Evolutionary conservation across 2,329 filamentous ascomycete species (phyloP), one percentile per base, ranked within the genome.

Genomic region (Aspergillus piperis): DNA sequence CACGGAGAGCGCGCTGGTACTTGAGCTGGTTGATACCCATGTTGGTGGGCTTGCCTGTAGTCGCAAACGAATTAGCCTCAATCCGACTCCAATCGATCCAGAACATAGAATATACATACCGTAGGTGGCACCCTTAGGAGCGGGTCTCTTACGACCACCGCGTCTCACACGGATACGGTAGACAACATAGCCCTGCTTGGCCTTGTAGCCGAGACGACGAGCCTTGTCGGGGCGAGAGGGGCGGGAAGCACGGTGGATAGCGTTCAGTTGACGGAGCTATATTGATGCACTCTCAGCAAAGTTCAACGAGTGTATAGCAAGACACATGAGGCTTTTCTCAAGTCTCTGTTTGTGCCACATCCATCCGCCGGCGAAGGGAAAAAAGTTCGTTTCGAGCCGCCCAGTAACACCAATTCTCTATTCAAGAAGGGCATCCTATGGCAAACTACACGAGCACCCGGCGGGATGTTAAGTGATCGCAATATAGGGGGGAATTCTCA

Each of bases 11-110:
- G 82, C 94, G 92, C 89, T 99, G 96, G 90, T 98, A 99, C 89
- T 99, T 99, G 81, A 99, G 92, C 88, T 99, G 95, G 90, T 99
- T 99, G 76, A 99, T 87, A 92, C 95, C 95, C 88, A 97, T 93
- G 91, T 98, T 99, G 89, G 95, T 99, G 81, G 95, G 95, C 88
- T 99, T 99, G 88, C 95, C 93, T 96, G 78, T 79, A 62, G 60
- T 38, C 42, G 23, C 44, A 53, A 30, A 54, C n/a, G 50, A 30
- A 54, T 70, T 66, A 72, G 70, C 57, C 51, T 59, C 54, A 54
- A 27, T 42, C 21, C 32, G 57, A n/a, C 8, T 65, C 76, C 67
- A 75, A 5, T n/a, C 63, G 66, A 55, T 62, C 41, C 36, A 21
- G 58, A 38, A 44, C 48, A 10, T 58, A 47, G 49, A 54, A 17